Percentiles rank a stretch among this genome's conserved stretches.
Evolutionary conservation across 2,329 filamentous ascomycete genomes (phyloP).

Genomic region (Anthostomella pinea): DNA sequence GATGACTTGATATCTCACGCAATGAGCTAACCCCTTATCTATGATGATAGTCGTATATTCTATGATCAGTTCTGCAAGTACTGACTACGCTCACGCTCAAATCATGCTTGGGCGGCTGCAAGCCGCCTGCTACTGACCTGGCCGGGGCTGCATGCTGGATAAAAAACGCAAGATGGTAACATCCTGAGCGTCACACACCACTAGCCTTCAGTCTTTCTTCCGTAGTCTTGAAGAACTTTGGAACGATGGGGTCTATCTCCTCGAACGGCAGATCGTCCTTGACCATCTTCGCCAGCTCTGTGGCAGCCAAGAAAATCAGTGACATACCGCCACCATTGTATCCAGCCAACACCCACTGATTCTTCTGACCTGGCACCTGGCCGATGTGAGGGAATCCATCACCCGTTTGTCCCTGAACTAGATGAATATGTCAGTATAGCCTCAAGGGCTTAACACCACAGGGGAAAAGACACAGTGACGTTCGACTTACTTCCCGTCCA

Average conservation of each 20-base stretch:
- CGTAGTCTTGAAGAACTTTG: slow-evolving; percentile 11
- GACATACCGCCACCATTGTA: slow-evolving; percentile 8
- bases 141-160: no score
- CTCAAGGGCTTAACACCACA: background rate
- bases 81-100: no score
- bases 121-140: no score
- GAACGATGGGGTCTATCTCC: slow-evolving; percentile 6
- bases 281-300: slow-evolving; percentile 9
- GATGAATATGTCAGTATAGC: background rate
- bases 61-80: no score
- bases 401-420: slow-evolving; percentile 7
- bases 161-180: no score
- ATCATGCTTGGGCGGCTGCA: no score
- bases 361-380: slow-evolving; percentile 5
- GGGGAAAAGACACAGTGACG: background rate
- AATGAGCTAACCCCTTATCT: no score
- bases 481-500: slow-evolving; percentile 15
- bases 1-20: no score
- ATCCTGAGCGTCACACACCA: no score
- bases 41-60: no score
- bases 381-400: slow-evolving; percentile 8
- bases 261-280: slow-evolving; percentile 3
- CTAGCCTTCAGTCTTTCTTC: slow-evolving; percentile 7
- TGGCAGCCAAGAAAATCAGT: slow-evolving; percentile 8
- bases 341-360: slow-evolving; percentile 6